These are phyloP conservation scores for Cenococcum geophilum DNA, from an alignment of 495 filamentous ascomycete genomes.

Conservation along the genomic window DNA sequence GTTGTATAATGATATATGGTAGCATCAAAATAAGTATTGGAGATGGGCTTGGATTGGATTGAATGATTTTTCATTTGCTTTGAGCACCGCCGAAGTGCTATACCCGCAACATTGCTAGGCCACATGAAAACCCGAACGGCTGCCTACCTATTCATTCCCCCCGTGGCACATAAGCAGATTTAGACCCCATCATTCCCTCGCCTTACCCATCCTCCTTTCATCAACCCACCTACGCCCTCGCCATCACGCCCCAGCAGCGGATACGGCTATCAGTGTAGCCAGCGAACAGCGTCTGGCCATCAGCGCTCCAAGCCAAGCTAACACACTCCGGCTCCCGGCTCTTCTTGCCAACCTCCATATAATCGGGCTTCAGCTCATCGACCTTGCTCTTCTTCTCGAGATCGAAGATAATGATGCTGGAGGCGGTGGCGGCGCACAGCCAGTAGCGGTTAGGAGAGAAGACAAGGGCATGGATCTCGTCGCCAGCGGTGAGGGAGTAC, in stretches of 20 bases:
- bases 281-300: constrained; percentile 97
- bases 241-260: constrained; percentile 98
- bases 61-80: constrained; percentile 31
- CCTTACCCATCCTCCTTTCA: background rate
- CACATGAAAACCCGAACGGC: constrained; percentile 11
- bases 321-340: constrained; percentile 97
- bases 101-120: constrained; percentile 21
- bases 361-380: constrained; percentile 99
- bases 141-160: constrained; percentile 6
- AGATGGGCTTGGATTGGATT: constrained; percentile 17
- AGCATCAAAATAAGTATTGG: background rate
- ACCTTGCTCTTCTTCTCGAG: constrained; percentile 99
- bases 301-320: constrained; percentile 90
- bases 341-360: constrained; percentile 96
- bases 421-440: constrained; percentile 95
- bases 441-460: constrained; percentile 99
- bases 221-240: constrained; percentile 35
- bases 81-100: constrained; percentile 32
- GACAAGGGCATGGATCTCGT: constrained; percentile 99
- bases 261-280: constrained; percentile 99
- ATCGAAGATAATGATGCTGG: constrained; percentile 99
- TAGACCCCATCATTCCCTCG: background rate
- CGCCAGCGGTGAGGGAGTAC: constrained; percentile 97
- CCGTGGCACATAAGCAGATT: constrained; percentile 4
- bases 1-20: background rate